Evolutionary conservation across 495 filamentous ascomycete species (phyloP).

Genomic region (Penicillium verhagenii): DNA sequence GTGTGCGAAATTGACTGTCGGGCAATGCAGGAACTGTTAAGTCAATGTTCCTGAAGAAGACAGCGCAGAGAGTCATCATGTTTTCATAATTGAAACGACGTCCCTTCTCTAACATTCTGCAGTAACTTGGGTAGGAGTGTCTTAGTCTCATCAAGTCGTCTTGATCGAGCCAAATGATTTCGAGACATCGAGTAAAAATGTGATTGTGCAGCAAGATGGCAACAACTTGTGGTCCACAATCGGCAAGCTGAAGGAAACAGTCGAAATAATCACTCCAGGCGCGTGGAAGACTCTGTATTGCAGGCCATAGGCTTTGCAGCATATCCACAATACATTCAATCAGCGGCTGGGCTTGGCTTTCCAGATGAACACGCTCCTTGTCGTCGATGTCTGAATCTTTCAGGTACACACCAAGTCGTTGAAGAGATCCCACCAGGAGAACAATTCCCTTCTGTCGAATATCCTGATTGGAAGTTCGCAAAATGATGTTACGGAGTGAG

Average conservation of each 20-base stretch:
- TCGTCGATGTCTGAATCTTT: conserved; percentile 29
- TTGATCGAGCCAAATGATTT: conserved; percentile 62
- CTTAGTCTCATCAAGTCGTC: conserved; percentile 51
- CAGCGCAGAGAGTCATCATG: conserved; percentile 44
- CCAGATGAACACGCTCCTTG: conserved; percentile 30
- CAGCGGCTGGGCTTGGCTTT: conserved; percentile 32
- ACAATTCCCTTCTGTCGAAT: conserved; percentile 59
- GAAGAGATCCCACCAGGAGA: conserved; percentile 53
- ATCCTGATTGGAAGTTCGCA: conserved; percentile 59
- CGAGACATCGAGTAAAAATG: conserved; percentile 56
- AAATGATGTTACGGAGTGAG: conserved; percentile 62
- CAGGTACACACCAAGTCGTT: conserved; percentile 50
- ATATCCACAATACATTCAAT: conserved; percentile 56
- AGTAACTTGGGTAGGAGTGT: conserved; percentile 52
- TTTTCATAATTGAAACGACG: conserved; percentile 44
- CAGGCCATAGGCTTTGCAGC: conserved; percentile 52
- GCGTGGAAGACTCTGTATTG: conserved; percentile 55
- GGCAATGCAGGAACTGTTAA: conserved; percentile 30
- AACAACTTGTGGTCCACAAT: conserved; percentile 53
- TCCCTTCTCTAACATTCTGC: conserved; percentile 56
- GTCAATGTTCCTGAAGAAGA: conserved; percentile 43
- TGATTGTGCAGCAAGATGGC: conserved; percentile 53
- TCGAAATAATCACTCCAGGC: conserved; percentile 83
- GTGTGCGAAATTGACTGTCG: conserved; percentile 26
- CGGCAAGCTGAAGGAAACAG: conserved; percentile 59